These are phyloP conservation scores for Torulaspora delbrueckii DNA, from an alignment of 805 yeast genomes.

Conservation along the genomic window DNA sequence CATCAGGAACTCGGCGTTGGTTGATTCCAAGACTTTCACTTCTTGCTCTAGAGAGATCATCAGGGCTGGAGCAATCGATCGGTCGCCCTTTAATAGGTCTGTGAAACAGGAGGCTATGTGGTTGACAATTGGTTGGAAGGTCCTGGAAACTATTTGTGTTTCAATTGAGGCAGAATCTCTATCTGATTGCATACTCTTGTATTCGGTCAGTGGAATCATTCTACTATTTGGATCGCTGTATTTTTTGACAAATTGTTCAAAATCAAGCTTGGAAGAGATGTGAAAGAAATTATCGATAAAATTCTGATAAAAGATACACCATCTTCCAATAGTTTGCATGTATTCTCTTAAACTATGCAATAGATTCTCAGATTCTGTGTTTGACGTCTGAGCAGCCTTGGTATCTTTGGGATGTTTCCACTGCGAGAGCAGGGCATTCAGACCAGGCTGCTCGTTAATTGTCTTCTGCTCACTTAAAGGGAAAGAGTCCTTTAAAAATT, in stretches of 20 bases:
- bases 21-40: constrained; percentile 37
- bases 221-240: constrained; percentile 23
- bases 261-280: constrained; percentile 40
- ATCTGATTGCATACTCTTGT: constrained; percentile 42
- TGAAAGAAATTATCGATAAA: constrained; percentile 44
- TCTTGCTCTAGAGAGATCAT: constrained; percentile 40
- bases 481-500: background rate
- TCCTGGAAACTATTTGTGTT: constrained; percentile 40
- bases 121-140: constrained; percentile 39
- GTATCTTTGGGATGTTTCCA: constrained; percentile 1
- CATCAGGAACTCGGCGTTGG: constrained; percentile 62
- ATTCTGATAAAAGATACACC: constrained; percentile 44
- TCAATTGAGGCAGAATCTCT: constrained; percentile 43
- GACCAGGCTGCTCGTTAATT: constrained; percentile 6
- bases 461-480: background rate
- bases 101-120: constrained; percentile 29
- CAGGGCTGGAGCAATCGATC: constrained; percentile 41
- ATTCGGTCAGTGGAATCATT: constrained; percentile 30
- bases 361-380: constrained; percentile 5
- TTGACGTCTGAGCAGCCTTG: background rate
- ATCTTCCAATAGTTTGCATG: constrained; percentile 21
- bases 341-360: constrained; percentile 14
- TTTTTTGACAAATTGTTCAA: constrained; percentile 41
- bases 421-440: constrained; percentile 3
- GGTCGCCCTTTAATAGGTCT: constrained; percentile 37